These are phyloP conservation scores for Mrakia hoshinonis DNA, from an alignment of 768 basidiomycete species.

Conservation along the genomic window DNA sequence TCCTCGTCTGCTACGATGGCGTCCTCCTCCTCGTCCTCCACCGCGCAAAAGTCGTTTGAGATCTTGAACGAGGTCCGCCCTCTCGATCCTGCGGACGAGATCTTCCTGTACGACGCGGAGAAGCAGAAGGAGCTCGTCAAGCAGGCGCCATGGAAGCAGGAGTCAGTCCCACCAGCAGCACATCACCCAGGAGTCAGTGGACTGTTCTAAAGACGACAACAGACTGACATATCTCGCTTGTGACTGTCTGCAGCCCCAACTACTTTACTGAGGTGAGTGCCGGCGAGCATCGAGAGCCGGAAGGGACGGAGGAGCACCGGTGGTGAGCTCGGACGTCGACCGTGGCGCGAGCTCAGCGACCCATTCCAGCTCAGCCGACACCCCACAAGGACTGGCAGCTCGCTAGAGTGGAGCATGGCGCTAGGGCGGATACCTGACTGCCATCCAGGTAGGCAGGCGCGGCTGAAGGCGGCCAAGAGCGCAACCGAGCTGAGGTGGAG, in stretches of 20 bases:
- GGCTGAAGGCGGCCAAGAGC: no score
- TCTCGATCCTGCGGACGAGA: constrained; percentile 36
- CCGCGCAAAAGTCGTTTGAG: constrained; percentile 42
- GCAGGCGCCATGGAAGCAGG: constrained; percentile 73
- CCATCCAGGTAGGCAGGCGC: no score
- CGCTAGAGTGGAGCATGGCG: no score
- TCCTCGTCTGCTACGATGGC: background rate
- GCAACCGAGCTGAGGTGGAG: background rate
- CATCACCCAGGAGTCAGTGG: background rate
- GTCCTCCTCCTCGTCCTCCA: constrained; percentile 9
- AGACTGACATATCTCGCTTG: background rate
- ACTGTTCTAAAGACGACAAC: background rate
- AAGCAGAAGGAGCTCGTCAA: constrained; percentile 50
- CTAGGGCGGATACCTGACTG: no score
- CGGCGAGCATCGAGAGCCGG: background rate
- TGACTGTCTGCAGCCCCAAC: constrained; percentile 39
- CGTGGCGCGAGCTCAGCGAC: background rate
- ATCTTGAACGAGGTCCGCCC: constrained; percentile 41
- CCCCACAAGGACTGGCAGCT: no score
- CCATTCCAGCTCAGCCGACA: background rate
- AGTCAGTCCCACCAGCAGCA: constrained; percentile 48
- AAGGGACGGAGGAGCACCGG: background rate
- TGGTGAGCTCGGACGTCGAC: background rate
- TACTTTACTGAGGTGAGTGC: constrained; percentile 46
- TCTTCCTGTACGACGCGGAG: constrained; percentile 41